Conservation (phyloP, 1,284 basidiomycete genomes). For the Cutaneotrichosporon sp. region DNA sequence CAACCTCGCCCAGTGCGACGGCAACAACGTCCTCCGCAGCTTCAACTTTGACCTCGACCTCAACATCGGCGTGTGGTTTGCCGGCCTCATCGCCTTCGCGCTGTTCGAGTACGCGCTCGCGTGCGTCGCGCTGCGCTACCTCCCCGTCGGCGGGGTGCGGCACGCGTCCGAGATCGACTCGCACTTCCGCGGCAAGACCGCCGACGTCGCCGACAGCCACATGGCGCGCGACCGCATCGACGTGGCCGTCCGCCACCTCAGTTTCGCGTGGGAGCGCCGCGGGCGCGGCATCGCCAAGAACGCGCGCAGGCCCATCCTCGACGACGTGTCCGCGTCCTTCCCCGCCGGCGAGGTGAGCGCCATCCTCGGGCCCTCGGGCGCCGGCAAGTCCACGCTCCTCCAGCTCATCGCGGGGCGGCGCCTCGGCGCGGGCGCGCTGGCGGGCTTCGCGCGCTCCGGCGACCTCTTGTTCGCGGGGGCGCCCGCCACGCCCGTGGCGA, state of each 20-base stretch:
- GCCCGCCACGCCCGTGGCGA: slow-evolving; percentile 34
- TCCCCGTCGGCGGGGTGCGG: slow-evolving; percentile 54
- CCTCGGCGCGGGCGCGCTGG: slow-evolving; percentile 47
- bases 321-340: slow-evolving; percentile 55
- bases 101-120: slow-evolving; percentile 47
- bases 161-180: slow-evolving; percentile 52
- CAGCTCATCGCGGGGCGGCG: slow-evolving; percentile 56
- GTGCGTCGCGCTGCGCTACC: slow-evolving; percentile 48
- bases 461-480: slow-evolving; percentile 50
- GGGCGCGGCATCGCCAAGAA: slow-evolving; percentile 32
- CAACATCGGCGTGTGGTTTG: slow-evolving; percentile 53
- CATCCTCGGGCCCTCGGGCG: slow-evolving; percentile 56
- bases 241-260: slow-evolving; percentile 47
- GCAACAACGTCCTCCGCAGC: slow-evolving; percentile 54
- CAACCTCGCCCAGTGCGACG: slow-evolving; percentile 53
- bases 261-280: slow-evolving; percentile 45
- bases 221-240: slow-evolving; percentile 51
- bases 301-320: slow-evolving; percentile 53
- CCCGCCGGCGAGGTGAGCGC: slow-evolving; percentile 57
- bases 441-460: slow-evolving; percentile 48
- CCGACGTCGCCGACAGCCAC: slow-evolving; percentile 49
- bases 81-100: slow-evolving; percentile 52
- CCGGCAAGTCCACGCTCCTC: slow-evolving; percentile 57
- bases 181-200: slow-evolving; percentile 46
- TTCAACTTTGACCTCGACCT: slow-evolving; percentile 46